These are phyloP conservation scores for Cyberlindnera xylosilytica DNA, from an alignment of 805 yeast genomes.

Conservation along the genomic window DNA sequence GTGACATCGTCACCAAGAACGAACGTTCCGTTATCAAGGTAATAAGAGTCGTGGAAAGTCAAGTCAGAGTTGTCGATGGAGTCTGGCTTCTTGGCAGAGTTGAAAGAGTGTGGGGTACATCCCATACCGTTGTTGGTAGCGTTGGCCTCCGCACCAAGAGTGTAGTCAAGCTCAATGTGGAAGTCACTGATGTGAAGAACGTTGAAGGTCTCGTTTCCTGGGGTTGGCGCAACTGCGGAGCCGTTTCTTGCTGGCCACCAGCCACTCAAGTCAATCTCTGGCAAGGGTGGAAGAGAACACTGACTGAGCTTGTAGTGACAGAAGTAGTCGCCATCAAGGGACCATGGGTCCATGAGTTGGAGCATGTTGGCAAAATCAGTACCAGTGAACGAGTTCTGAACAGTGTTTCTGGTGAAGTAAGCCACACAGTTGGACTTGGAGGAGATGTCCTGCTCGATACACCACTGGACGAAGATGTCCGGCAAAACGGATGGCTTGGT, in stretches of 20 bases:
- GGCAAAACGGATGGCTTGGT: slow-evolving; percentile 41
- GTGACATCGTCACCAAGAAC: slow-evolving; percentile 31
- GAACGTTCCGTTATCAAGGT: slow-evolving; percentile 28
- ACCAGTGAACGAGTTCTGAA: slow-evolving; percentile 35
- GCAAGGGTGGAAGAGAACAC: slow-evolving; percentile 54
- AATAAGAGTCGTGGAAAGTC: slow-evolving; percentile 31
- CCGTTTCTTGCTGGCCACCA: slow-evolving; percentile 45
- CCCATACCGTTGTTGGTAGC: slow-evolving; percentile 52
- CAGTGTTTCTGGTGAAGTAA: slow-evolving; percentile 37
- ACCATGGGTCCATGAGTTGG: slow-evolving; percentile 47
- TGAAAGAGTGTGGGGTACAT: slow-evolving; percentile 43
- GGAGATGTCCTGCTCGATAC: slow-evolving; percentile 32
- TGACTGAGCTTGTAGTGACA: slow-evolving; percentile 50
- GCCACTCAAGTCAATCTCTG: slow-evolving; percentile 41
- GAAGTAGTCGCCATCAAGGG: slow-evolving; percentile 57
- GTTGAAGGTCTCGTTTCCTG: slow-evolving; percentile 45
- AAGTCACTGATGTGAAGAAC: slow-evolving; percentile 68
- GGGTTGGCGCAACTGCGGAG: slow-evolving; percentile 40
- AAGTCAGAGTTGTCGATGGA: slow-evolving; percentile 20
- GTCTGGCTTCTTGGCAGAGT: slow-evolving; percentile 15
- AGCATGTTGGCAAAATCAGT: slow-evolving; percentile 51
- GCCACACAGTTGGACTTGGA: slow-evolving; percentile 29
- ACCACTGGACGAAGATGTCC: slow-evolving; percentile 40
- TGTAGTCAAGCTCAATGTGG: slow-evolving; percentile 55
- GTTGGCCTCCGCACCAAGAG: slow-evolving; percentile 55